Evolutionary conservation across 1,284 basidiomycete genomes (phyloP).

Genomic region (Ustilago esculenta): DNA sequence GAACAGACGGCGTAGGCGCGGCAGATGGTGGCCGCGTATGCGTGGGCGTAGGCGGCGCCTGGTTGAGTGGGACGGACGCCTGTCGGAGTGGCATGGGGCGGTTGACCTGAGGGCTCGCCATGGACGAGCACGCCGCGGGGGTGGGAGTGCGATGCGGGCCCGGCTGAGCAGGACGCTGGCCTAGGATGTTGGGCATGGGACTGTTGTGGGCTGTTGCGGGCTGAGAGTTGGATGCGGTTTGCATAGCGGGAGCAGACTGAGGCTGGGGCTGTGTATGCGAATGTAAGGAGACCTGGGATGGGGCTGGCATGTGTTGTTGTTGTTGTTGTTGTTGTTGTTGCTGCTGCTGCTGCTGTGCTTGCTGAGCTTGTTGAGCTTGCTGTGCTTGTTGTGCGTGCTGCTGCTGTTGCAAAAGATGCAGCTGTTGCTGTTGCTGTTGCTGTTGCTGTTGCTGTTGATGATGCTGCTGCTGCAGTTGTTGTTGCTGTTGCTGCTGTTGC

Average conservation of each 20-base stretch:
- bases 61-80: constrained; percentile 33
- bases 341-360: constrained; percentile 15
- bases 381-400: constrained; percentile 23
- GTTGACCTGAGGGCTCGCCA: constrained; percentile 28
- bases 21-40: constrained; percentile 40
- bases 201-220: constrained; percentile 32
- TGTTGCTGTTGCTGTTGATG: constrained; percentile 29
- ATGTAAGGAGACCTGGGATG: constrained; percentile 28
- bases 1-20: constrained; percentile 32
- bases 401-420: constrained; percentile 23
- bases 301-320: neutral
- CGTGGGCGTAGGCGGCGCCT: constrained; percentile 32
- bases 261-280: constrained; percentile 29
- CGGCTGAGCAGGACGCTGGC: constrained; percentile 21
- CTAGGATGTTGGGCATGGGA: constrained; percentile 30
- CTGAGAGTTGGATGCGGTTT: constrained; percentile 23
- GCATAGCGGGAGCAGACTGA: constrained; percentile 1
- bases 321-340: constrained; percentile 18
- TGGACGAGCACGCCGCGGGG: constrained; percentile 8
- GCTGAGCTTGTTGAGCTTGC: constrained; percentile 11
- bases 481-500: constrained; percentile 13
- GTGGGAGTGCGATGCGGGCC: constrained; percentile 20
- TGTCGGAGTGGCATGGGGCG: constrained; percentile 29
- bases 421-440: constrained; percentile 25
- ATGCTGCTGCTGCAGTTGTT: constrained; percentile 22